Percentiles rank a stretch among this genome's conserved stretches.
Conservation (phyloP, 495 filamentous ascomycete genomes). For the Penicillium samsonianum region DNA sequence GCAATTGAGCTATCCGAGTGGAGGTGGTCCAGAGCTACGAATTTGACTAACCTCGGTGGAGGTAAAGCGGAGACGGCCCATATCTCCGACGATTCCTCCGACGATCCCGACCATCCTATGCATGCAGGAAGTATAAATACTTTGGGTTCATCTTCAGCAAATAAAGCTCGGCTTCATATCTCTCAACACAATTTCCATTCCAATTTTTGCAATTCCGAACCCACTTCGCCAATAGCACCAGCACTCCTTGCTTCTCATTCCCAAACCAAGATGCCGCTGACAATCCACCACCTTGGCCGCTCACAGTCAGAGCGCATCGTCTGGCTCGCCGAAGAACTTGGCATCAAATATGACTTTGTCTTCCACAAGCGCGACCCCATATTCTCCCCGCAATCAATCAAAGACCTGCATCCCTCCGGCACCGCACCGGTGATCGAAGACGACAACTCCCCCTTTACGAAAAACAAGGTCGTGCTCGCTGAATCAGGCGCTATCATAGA, state of each 20-base stretch:
- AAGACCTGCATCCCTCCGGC: slow-evolving; percentile 52
- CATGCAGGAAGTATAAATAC: slow-evolving; percentile 1
- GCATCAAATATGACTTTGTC: slow-evolving; percentile 52
- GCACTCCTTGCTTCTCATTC: neutral
- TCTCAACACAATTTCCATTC: neutral
- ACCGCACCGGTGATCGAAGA: slow-evolving; percentile 60
- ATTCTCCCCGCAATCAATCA: slow-evolving; percentile 54
- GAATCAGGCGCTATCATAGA: slow-evolving; percentile 58
- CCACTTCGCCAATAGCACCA: neutral
- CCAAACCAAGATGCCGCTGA: slow-evolving; percentile 30
- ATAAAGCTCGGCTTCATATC: neutral
- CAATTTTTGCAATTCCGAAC: neutral
- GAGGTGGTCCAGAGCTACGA: neutral
- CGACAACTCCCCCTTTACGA: slow-evolving; percentile 37
- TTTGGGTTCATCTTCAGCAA: too few species aligned
- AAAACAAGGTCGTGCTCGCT: slow-evolving; percentile 36
- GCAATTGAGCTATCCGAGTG: neutral
- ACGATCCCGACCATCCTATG: neutral
- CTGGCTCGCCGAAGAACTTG: slow-evolving; percentile 66
- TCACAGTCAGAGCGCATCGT: slow-evolving; percentile 62
- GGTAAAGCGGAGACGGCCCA: neutral
- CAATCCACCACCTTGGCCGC: slow-evolving; percentile 58
- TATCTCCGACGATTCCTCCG: too few species aligned
- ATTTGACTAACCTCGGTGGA: neutral
- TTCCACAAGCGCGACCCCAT: slow-evolving; percentile 52